Evolutionary conservation across 495 filamentous ascomycete genomes (phyloP).

Genomic region (Neurospora africana): DNA sequence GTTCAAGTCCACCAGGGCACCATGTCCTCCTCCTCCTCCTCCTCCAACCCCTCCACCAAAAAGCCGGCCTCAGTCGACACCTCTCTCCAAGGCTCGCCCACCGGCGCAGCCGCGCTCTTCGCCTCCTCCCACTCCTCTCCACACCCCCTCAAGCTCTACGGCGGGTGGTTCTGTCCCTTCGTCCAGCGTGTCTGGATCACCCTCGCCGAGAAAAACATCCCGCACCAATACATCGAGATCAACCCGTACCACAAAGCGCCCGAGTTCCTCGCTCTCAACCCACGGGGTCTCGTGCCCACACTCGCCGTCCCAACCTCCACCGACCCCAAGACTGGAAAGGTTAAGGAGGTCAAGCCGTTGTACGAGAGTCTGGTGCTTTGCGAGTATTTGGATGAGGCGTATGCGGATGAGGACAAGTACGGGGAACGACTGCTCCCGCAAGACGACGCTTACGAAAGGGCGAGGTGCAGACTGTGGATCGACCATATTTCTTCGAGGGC

Average conservation of each 20-base stretch:
- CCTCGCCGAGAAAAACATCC: conserved; percentile 58
- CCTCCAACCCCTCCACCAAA: neutral
- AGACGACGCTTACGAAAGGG: conserved; percentile 44
- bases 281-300: conserved; percentile 59
- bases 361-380: conserved; percentile 59
- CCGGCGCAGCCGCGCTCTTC: conserved; percentile 25
- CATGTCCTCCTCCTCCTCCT: neutral
- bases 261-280: conserved; percentile 55
- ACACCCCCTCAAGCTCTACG: conserved; percentile 37
- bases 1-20: neutral
- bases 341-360: conserved; percentile 41
- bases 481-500: conserved; percentile 55
- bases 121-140: conserved; percentile 23
- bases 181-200: conserved; percentile 59
- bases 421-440: conserved; percentile 42
- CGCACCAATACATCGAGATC: conserved; percentile 63
- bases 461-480: conserved; percentile 54
- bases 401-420: conserved; percentile 16
- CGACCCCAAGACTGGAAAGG: neutral
- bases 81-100: conserved; percentile 4
- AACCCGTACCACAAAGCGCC: conserved; percentile 61
- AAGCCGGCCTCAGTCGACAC: conserved; percentile 12
- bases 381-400: conserved; percentile 62
- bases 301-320: conserved; percentile 26
- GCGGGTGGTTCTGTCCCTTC: conserved; percentile 44